Percentiles rank a stretch among this genome's conserved stretches.
Conservation (phyloP, 2,329 filamentous ascomycete genomes). For the Penicillium sp. region DNA sequence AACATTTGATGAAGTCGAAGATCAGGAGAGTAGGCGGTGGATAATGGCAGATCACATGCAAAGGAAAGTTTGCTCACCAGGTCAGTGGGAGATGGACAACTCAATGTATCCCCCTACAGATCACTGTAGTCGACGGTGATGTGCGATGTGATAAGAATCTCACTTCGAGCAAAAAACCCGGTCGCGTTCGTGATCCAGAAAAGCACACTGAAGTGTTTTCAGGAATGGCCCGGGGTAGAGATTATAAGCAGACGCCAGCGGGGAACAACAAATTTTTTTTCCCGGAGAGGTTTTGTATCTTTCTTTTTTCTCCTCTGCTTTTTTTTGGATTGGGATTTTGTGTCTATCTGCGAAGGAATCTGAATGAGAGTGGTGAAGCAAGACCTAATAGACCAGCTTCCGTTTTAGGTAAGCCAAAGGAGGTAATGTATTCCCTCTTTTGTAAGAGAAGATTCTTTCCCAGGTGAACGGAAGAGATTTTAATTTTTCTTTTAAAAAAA, state of each 20-base stretch:
- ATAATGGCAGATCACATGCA: conserved; percentile 10
- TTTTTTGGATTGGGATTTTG: conserved; percentile 17
- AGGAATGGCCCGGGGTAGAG: conserved; percentile 8
- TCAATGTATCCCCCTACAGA: conserved; percentile 80
- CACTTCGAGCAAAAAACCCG: no score
- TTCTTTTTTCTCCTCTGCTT: conserved; percentile 15
- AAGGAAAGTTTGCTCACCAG: conserved; percentile 43
- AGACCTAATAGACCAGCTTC: conserved; percentile 11
- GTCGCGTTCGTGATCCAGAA: conserved; percentile 21
- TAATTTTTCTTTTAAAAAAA: neutral
- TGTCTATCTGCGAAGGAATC: conserved; percentile 26
- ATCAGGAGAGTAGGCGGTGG: conserved; percentile 8
- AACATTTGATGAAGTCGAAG: neutral
- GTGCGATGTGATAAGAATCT: no score
- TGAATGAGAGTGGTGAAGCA: conserved; percentile 25
- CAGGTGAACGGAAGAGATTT: conserved; percentile 4
- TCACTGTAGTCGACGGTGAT: conserved; percentile 8
- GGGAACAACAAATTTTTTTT: conserved; percentile 12
- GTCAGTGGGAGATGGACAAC: conserved; percentile 85
- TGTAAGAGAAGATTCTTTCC: conserved; percentile 10
- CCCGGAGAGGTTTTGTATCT: conserved; percentile 11
- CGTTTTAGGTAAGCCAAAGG: conserved; percentile 10
- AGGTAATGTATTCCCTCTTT: conserved; percentile 15
- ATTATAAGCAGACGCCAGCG: conserved; percentile 9
- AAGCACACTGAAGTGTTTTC: conserved; percentile 39